phyloP scores from a whole-genome alignment of 148 eudicot species.

The Cornus controversa region DNA sequence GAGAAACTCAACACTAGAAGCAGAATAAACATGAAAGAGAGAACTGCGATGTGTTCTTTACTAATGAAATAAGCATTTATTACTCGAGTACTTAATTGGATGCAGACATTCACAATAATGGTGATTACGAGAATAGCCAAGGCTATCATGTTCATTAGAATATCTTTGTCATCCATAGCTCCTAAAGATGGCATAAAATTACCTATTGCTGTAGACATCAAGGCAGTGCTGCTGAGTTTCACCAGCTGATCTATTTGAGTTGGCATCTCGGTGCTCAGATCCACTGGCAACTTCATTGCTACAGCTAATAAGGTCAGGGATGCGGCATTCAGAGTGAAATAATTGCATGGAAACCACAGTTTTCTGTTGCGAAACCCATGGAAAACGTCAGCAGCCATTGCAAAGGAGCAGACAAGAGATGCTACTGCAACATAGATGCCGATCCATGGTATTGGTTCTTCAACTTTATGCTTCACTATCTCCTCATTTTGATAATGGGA shows the following conservation, averaged over 20 bases:
- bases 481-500: too few species aligned
- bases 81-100: constrained; percentile 18
- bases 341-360: neutral
- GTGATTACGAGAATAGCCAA: constrained; percentile 27
- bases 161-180: neutral
- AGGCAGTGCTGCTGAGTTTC: constrained; percentile 19
- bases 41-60: neutral
- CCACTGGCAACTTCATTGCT: neutral
- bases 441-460: neutral
- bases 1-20: constrained; percentile 6
- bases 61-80: neutral
- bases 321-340: neutral
- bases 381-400: neutral
- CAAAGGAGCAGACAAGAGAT: neutral
- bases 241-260: constrained; percentile 8
- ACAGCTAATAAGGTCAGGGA: neutral
- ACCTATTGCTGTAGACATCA: constrained; percentile 16
- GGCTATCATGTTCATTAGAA: constrained; percentile 19
- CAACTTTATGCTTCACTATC: too few species aligned
- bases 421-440: neutral
- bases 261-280: neutral
- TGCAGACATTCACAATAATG: constrained; percentile 14
- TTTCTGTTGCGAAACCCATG: neutral
- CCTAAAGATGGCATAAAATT: neutral
- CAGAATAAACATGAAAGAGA: constrained; percentile 3